Conservation (phyloP, 108 stramenopile species). For the Pelagomonas calceolata region DNA sequence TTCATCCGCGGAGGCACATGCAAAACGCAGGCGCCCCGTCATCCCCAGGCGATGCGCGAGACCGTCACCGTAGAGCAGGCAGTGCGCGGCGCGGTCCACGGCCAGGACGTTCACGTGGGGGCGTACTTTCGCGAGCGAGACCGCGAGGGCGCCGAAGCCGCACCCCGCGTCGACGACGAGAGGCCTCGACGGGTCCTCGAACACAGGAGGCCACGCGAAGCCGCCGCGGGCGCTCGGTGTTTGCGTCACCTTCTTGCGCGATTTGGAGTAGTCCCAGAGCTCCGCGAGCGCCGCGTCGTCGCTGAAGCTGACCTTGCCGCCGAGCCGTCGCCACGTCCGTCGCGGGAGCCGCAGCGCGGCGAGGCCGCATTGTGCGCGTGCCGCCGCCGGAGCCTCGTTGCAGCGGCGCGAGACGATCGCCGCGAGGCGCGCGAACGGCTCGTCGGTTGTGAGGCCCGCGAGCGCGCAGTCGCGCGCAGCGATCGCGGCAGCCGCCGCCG, state of each 20-base stretch:
- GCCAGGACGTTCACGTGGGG: not conserved
- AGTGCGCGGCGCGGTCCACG: not conserved
- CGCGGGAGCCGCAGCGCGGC: no score
- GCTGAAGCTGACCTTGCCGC: not conserved
- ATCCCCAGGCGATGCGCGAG: not conserved
- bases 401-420: no score
- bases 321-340: no score
- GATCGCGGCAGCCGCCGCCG: no score
- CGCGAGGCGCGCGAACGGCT: no score
- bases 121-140: not conserved
- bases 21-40: not conserved
- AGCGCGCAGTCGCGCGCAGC: no score
- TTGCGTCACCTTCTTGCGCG: not conserved
- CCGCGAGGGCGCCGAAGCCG: not conserved
- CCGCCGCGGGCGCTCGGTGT: not conserved
- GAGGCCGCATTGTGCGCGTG: no score
- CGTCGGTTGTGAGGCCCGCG: no score
- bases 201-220: not conserved
- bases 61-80: not conserved
- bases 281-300: not conserved
- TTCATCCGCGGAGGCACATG: not conserved
- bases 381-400: no score
- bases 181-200: not conserved
- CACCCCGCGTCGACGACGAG: not conserved
- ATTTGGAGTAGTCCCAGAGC: not conserved